Percentiles rank a stretch among this genome's conserved stretches.
Conservation (phyloP, 345 rosid species). For the Euphorbia tirucalli region DNA sequence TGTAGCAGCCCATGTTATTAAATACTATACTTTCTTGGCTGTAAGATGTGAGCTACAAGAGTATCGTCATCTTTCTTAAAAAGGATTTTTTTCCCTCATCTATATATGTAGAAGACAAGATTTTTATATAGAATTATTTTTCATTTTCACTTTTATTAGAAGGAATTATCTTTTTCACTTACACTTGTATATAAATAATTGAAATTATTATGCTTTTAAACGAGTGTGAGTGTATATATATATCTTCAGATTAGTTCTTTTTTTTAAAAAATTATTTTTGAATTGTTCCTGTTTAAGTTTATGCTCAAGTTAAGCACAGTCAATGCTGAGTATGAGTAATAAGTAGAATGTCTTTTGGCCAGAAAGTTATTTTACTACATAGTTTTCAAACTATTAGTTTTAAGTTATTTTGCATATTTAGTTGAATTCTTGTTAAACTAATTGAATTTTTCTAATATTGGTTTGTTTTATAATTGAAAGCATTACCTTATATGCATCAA, state of each 20-base stretch:
- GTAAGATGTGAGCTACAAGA: too few relatives aligned
- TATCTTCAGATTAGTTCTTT: too few relatives aligned
- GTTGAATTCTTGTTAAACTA: background rate
- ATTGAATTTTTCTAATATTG: background rate
- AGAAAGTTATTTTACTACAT: background rate
- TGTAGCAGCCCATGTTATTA: too few relatives aligned
- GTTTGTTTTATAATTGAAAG: background rate
- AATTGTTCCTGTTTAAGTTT: background rate
- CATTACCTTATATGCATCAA: background rate
- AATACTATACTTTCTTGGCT: too few relatives aligned
- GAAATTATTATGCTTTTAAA: too few relatives aligned
- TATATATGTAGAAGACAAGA: background rate
- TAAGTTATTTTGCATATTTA: background rate
- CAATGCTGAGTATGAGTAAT: too few relatives aligned
- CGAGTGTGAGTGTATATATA: too few relatives aligned
- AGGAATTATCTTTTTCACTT: too few relatives aligned
- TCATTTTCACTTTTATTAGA: too few relatives aligned
- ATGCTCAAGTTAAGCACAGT: background rate
- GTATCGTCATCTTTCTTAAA: background rate
- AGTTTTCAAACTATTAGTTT: background rate
- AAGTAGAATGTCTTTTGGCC: background rate
- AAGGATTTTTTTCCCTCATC: background rate
- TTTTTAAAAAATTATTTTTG: background rate
- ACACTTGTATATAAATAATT: too few relatives aligned
- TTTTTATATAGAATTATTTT: background rate